These are phyloP conservation scores for Macrocybe gigantea DNA, from an alignment of 768 basidiomycete species.

Conservation along the genomic window DNA sequence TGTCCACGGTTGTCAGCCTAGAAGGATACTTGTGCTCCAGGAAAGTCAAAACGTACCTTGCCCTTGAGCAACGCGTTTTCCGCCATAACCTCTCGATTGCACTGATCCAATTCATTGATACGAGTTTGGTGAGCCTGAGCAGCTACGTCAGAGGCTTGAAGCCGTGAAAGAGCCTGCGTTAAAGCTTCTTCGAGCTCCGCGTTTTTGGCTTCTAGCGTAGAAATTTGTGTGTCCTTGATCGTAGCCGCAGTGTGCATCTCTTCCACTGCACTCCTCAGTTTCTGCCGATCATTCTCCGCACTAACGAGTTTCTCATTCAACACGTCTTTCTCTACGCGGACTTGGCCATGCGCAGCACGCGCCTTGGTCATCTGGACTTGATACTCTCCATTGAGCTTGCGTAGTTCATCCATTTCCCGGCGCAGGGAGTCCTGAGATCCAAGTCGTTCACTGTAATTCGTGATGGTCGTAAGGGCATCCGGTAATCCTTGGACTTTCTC, in stretches of 20 bases:
- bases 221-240: slow-evolving; percentile 39
- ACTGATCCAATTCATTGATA: slow-evolving; percentile 57
- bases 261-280: slow-evolving; percentile 48
- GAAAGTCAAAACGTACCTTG: slow-evolving; percentile 41
- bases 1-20: slow-evolving; percentile 8
- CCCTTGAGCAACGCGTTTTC: slow-evolving; percentile 54
- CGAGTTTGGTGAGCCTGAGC: slow-evolving; percentile 55
- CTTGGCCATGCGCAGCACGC: slow-evolving; percentile 69
- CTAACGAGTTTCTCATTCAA: slow-evolving; percentile 54
- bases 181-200: slow-evolving; percentile 67
- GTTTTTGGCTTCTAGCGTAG: slow-evolving; percentile 44
- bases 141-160: slow-evolving; percentile 69
- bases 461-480: slow-evolving; percentile 46
- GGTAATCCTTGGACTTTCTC: slow-evolving; percentile 56
- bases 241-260: slow-evolving; percentile 40
- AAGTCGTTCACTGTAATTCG: slow-evolving; percentile 15
- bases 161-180: slow-evolving; percentile 62
- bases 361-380: slow-evolving; percentile 74
- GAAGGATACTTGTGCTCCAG: background rate
- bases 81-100: slow-evolving; percentile 43
- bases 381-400: slow-evolving; percentile 59
- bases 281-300: slow-evolving; percentile 63
- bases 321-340: slow-evolving; percentile 78
- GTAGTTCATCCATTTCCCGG: slow-evolving; percentile 67
- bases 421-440: too few relatives aligned